phyloP scores from a whole-genome alignment of 2,329 filamentous ascomycete genomes.

The Setomelanomma holmii region DNA sequence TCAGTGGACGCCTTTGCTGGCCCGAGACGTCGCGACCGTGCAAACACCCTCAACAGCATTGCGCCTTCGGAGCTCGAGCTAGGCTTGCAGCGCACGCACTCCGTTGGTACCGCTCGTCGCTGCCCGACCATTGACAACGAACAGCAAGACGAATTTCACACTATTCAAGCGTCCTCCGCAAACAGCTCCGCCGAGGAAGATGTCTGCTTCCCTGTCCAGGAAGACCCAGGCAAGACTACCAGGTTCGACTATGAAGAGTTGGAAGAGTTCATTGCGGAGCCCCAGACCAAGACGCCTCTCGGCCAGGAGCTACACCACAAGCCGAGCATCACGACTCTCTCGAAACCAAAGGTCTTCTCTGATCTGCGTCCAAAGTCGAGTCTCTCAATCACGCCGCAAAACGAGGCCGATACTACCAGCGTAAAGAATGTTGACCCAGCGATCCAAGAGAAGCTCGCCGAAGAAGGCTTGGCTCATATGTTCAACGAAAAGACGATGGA shows the following conservation, averaged over 20 bases:
- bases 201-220: constrained; percentile 82
- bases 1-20: constrained; percentile 98
- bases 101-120: constrained; percentile 69
- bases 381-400: constrained; percentile 45
- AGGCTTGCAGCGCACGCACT: constrained; percentile 73
- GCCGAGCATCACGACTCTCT: constrained; percentile 47
- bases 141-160: constrained; percentile 64
- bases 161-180: constrained; percentile 67
- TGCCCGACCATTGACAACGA: constrained; percentile 67
- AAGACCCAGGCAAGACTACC: constrained; percentile 76
- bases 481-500: constrained; percentile 55
- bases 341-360: constrained; percentile 65
- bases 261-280: constrained; percentile 83
- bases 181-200: constrained; percentile 82
- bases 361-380: constrained; percentile 62
- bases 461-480: constrained; percentile 46
- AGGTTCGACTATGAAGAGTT: constrained; percentile 92
- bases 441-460: constrained; percentile 54
- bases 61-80: constrained; percentile 60
- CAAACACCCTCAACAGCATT: constrained; percentile 69
- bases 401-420: constrained; percentile 40
- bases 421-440: constrained; percentile 39
- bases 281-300: constrained; percentile 56
- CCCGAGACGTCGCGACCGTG: constrained; percentile 81
- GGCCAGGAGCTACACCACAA: constrained; percentile 50